These are phyloP conservation scores for Penicilliopsis zonata DNA, from an alignment of 495 filamentous ascomycete genomes.

Conservation along the genomic window DNA sequence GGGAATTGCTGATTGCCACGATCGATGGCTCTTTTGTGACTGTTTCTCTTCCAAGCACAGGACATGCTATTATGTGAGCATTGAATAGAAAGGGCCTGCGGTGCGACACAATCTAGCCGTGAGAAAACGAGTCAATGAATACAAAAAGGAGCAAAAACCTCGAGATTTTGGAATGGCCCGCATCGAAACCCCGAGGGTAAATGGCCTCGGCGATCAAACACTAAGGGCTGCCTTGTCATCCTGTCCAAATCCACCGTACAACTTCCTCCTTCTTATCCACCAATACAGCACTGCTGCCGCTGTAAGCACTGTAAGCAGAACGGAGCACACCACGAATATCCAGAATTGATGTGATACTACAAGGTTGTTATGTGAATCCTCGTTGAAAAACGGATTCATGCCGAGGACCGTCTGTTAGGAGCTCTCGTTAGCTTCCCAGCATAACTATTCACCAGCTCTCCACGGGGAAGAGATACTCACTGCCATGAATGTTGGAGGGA, in stretches of 20 bases:
- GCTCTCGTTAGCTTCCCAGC: constrained; percentile 3
- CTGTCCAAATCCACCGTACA: neutral
- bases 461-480: constrained; percentile 14
- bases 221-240: neutral
- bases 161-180: too few relatives aligned
- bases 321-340: constrained; percentile 19
- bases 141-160: too few relatives aligned
- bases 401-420: constrained; percentile 20
- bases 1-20: constrained; percentile 4
- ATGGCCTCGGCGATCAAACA: neutral
- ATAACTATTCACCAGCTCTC: neutral
- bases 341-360: constrained; percentile 19
- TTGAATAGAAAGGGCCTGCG: too few relatives aligned
- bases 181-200: too few relatives aligned
- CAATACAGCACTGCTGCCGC: constrained; percentile 15
- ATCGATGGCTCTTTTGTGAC: constrained; percentile 4
- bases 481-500: constrained; percentile 31
- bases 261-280: constrained; percentile 5
- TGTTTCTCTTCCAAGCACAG: neutral
- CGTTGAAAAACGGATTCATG: constrained; percentile 24
- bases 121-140: too few relatives aligned
- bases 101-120: too few relatives aligned
- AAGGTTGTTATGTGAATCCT: constrained; percentile 12
- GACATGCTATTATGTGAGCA: too few relatives aligned
- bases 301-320: constrained; percentile 18